A percentile compares a stretch with the other conserved stretches of the same genome.
phyloP scores from a whole-genome alignment of 148 eudicot genomes.

The Amaranthus palmeri region DNA sequence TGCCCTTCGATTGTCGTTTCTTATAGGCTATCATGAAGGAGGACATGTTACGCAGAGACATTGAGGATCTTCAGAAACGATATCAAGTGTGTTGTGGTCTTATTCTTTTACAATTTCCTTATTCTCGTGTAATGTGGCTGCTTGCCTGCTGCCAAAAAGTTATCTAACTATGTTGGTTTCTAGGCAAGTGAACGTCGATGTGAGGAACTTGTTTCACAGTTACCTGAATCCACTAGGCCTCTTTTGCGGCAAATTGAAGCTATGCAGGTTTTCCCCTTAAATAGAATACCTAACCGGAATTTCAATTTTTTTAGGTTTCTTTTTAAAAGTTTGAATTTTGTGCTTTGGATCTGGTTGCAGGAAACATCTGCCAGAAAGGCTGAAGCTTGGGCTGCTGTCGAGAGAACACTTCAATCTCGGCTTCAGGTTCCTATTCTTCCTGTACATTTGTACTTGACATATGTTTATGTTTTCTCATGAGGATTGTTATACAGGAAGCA shows the following conservation, averaged over 20 bases:
- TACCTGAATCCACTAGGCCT: conserved; percentile 98
- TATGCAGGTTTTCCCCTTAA: conserved; percentile 62
- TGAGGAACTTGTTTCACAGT: conserved; percentile 86
- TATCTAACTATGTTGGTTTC: conserved; percentile 15
- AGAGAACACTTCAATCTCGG: conserved; percentile 76
- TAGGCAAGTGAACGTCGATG: conserved; percentile 97
- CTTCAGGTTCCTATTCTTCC: conserved; percentile 60
- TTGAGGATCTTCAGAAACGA: conserved; percentile 88
- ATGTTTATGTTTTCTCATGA: conserved; percentile 3
- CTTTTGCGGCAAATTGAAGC: conserved; percentile 95
- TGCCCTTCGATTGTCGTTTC: not conserved
- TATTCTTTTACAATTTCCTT: not conserved
- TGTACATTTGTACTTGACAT: not conserved
- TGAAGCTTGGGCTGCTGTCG: conserved; percentile 95
- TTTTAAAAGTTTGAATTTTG: not conserved
- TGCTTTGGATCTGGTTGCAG: conserved; percentile 40
- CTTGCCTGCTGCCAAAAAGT: not conserved
- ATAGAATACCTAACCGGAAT: not conserved
- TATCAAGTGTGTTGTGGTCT: conserved; percentile 58
- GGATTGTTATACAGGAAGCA: conserved; percentile 64
- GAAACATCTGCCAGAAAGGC: conserved; percentile 78
- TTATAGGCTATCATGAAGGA: conserved; percentile 73
- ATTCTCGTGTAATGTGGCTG: not conserved
- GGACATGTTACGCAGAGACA: conserved; percentile 80
- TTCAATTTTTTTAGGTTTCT: not conserved